phyloP scores from a whole-genome alignment of 1,284 basidiomycete genomes.

The Irpex rosettiformis region DNA sequence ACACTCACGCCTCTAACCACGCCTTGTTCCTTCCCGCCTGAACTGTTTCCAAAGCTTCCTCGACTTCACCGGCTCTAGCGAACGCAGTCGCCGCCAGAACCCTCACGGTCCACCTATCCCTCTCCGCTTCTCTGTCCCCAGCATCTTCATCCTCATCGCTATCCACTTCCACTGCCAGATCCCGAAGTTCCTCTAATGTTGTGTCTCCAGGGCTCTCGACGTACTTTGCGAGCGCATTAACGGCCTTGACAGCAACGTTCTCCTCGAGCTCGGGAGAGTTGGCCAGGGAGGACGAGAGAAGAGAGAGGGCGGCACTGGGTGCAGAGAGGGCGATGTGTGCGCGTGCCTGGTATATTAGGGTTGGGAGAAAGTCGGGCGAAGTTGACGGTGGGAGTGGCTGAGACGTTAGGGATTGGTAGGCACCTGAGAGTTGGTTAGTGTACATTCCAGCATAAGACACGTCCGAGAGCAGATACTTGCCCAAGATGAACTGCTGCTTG shows the following conservation, averaged over 20 bases:
- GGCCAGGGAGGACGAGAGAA: slow-evolving; percentile 43
- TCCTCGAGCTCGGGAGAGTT: too few relatives aligned
- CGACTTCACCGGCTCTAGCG: slow-evolving; percentile 76
- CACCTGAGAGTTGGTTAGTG: slow-evolving; percentile 40
- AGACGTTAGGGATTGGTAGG: slow-evolving; percentile 58
- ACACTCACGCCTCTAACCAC: slow-evolving; percentile 82
- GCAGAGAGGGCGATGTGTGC: slow-evolving; percentile 77
- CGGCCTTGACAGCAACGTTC: slow-evolving; percentile 69
- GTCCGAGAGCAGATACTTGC: slow-evolving; percentile 33
- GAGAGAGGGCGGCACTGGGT: slow-evolving; percentile 47
- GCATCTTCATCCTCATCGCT: slow-evolving; percentile 69
- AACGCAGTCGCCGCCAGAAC: slow-evolving; percentile 85
- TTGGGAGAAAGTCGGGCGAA: slow-evolving; percentile 61
- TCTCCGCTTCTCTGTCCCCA: too few relatives aligned
- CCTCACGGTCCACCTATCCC: slow-evolving; percentile 68
- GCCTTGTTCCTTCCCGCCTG: slow-evolving; percentile 65
- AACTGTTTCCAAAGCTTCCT: slow-evolving; percentile 89
- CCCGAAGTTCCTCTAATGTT: slow-evolving; percentile 78
- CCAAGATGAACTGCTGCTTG: slow-evolving; percentile 83
- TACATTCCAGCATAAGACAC: slow-evolving; percentile 2
- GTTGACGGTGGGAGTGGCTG: slow-evolving; percentile 54
- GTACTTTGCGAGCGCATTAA: slow-evolving; percentile 68
- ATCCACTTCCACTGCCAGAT: slow-evolving; percentile 83
- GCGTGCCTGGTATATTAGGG: slow-evolving; percentile 80
- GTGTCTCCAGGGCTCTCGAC: slow-evolving; percentile 48